Base-by-base conservation (phyloP, 2,329 filamentous ascomycete genomes). In the Cladorrhinum sp. region DNA sequence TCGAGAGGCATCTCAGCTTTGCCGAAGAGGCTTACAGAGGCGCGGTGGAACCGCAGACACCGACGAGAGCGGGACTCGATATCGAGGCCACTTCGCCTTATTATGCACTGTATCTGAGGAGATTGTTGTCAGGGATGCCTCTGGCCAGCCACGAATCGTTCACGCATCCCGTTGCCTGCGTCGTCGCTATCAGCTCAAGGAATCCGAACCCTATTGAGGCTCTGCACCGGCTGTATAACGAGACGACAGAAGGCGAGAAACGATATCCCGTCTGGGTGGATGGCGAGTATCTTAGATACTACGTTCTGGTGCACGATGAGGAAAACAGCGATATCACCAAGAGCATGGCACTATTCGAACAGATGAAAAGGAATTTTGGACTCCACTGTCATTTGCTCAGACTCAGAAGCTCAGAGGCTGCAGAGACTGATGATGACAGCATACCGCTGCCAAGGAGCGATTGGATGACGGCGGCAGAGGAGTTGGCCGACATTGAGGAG, bases 351-450 rank as follows among this genome's bases (percentile, higher is more conserved):
- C 80, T 98, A 26, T 99, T 96, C 74, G 95, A 99, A 68, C 92
- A 97, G 74, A 99, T 99, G 96, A 99, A 98, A 76, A 87, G 95
- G n/a, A 92, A 97, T 75, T 91, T 99, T 65, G 95, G 95, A 1
- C 79, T 98, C 53, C 93, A 99, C 75, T 99, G 95, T 72, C 95
- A 99, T 75, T 81, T 99, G 10, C 80, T 99, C 33, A 82, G 96
- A 65, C 79, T 99, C 55, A 85, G 94, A 67, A 96, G 91, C 69
- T 89, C 86, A 39, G 90, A 92, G 71, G 94, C 92, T 73, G 88
- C 91, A 36, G 86, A 93, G 64, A 93, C 92, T 1, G 95, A 98
- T 73, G 93, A 97, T 72, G 94, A 98, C 71, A 94, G 91, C 70
- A 85, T 92, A 68, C 85, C 87, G 57, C 80, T 97, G 21, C 91